Evolutionary conservation across 768 basidiomycete genomes (phyloP), one percentile per base, ranked within the genome.

Genomic region (Amanita rubescens): DNA sequence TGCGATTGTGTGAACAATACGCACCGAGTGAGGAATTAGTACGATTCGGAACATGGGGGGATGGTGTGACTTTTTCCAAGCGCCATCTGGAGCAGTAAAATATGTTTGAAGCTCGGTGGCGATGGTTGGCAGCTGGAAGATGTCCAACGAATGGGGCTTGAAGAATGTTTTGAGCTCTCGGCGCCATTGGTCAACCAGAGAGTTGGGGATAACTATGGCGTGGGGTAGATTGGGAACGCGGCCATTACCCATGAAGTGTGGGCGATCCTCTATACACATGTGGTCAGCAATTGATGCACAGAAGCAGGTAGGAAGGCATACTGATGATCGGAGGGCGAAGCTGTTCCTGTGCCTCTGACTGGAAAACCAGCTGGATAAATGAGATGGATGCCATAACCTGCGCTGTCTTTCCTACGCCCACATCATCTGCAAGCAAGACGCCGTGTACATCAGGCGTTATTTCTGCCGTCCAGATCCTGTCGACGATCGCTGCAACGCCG

Each of bases 101-200:
- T 5, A 35, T 4, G 3, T 5, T n/a, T 35, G 5, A 11, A 35
- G 15, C 10, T 35, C 3, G 5, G 35, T 11, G 3, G 12, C 15
- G 3, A 5, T 4, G 4, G 41, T 43, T 3, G 41, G 41, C 3
- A 43, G 41, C 2, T 10, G 4, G 19, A 20, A 43, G 3, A 43
- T 43, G 19, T 43, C 41, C 8, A 43, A 3, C 4, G 12, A 3
- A 10, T 24, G 2, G 3, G 19, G 41, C 22, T 43, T 43, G 12
- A 43, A 43, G 12, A 43, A 43, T 3, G 7, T 7, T 10, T 35
- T 48, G 0, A 65, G 19, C 24, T 65, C 62, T 7, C 49, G 25
- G 1, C 37, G n/a, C 64, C 65, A 66, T 37, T 65, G 64, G 11
- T 22, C 43, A 6, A 60, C 37, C 3, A 66, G 61, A 0, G 64